phyloP scores from a whole-genome alignment of 768 basidiomycete genomes.

The Psilocybe sp. region DNA sequence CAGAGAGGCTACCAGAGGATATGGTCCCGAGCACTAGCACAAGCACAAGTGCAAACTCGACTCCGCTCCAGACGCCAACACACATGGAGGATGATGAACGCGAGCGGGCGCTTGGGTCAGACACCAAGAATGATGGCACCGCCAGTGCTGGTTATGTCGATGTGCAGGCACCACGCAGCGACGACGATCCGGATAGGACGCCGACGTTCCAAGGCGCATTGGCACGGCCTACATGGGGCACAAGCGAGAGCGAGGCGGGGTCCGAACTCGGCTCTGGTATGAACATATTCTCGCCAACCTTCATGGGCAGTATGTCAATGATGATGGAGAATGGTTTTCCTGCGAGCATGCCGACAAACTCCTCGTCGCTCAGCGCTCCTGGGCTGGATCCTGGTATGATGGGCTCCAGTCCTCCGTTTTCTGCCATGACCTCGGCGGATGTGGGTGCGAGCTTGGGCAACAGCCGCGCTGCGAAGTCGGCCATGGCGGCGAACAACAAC shows the following conservation, averaged over 20 bases:
- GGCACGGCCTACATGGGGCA: too few species aligned
- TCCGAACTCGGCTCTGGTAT: too few species aligned
- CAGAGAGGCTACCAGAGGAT: neutral
- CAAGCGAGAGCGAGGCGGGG: too few species aligned
- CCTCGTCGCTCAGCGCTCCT: neutral
- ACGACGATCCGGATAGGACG: too few species aligned
- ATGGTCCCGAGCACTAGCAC: conserved; percentile 4
- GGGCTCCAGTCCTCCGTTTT: conserved; percentile 31
- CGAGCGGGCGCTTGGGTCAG: neutral
- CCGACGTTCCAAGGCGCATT: too few species aligned
- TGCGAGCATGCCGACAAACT: neutral
- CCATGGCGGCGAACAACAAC: neutral
- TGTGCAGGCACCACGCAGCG: neutral
- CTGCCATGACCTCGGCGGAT: conserved; percentile 15
- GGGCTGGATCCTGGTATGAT: conserved; percentile 13
- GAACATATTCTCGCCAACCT: neutral
- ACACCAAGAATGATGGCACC: conserved; percentile 9
- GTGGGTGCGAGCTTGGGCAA: conserved; percentile 1
- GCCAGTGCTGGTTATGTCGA: neutral
- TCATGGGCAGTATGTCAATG: too few species aligned
- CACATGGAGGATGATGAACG: conserved; percentile 6
- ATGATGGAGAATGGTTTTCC: conserved; percentile 11
- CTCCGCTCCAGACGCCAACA: conserved; percentile 19
- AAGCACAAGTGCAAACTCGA: conserved; percentile 14
- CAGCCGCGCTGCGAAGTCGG: neutral